These are phyloP conservation scores for Dipsacomyces acuminosporus DNA, from an alignment of 371 early-diverging fungal genomes.

Conservation along the genomic window DNA sequence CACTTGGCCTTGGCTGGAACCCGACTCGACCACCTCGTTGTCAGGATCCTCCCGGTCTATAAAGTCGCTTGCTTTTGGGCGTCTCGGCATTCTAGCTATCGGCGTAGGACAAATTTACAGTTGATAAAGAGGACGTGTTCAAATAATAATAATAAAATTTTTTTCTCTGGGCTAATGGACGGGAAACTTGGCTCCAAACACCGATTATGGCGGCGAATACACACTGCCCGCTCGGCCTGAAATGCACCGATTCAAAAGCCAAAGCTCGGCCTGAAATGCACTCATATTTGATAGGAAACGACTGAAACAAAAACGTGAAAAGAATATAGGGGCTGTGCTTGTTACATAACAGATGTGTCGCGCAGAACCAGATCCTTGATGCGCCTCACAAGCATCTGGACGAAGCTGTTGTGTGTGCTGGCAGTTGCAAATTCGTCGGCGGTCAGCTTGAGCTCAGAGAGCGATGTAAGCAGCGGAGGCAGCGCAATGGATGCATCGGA, in stretches of 20 bases:
- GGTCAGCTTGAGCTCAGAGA: constrained; percentile 45
- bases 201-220: no score
- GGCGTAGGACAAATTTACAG: no score
- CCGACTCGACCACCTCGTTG: not conserved
- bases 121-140: no score
- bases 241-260: no score
- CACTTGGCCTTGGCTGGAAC: constrained; percentile 3
- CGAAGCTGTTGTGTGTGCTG: constrained; percentile 50
- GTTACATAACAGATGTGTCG: constrained; percentile 15
- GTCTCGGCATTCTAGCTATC: no score
- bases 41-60: not conserved
- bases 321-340: not conserved
- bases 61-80: not conserved
- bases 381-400: constrained; percentile 51
- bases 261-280: no score
- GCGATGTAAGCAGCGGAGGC: constrained; percentile 45
- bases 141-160: no score
- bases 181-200: no score
- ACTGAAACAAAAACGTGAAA: constrained; percentile 2
- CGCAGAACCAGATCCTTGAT: constrained; percentile 50
- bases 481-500: constrained; percentile 51
- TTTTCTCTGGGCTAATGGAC: no score
- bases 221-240: no score
- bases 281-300: not conserved
- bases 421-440: constrained; percentile 45